Conservation (phyloP, 2,329 filamentous ascomycete genomes). For the Chrysosporium queenslandicum region DNA sequence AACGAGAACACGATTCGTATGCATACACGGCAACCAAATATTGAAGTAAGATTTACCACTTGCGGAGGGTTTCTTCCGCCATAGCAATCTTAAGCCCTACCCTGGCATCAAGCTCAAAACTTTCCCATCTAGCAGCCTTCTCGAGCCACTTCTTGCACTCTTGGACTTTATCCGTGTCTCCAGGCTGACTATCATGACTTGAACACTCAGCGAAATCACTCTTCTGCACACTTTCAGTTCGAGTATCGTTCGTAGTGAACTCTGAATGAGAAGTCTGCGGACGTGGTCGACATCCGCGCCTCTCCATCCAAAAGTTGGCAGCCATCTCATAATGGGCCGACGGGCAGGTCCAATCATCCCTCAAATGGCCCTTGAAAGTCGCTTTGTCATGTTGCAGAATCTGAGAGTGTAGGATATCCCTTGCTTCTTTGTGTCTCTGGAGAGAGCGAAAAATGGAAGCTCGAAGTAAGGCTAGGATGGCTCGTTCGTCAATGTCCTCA, state of each 20-base stretch:
- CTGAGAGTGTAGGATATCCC: slow-evolving; percentile 49
- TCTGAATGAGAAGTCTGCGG: not conserved
- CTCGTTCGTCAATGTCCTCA: slow-evolving; percentile 50
- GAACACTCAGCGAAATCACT: too few species aligned
- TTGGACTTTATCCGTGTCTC: slow-evolving; percentile 36
- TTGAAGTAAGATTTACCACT: too few species aligned
- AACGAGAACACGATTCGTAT: too few species aligned
- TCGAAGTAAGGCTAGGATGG: slow-evolving; percentile 56
- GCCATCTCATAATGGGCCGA: slow-evolving; percentile 79
- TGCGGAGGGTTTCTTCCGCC: slow-evolving; percentile 36
- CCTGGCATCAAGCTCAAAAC: slow-evolving; percentile 53
- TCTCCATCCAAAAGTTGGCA: slow-evolving; percentile 66
- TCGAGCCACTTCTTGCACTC: slow-evolving; percentile 48
- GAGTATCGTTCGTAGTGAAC: too few species aligned
- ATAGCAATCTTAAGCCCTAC: slow-evolving; percentile 42
- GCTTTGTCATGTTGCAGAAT: slow-evolving; percentile 51
- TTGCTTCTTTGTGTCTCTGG: slow-evolving; percentile 55
- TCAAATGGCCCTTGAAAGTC: slow-evolving; percentile 43
- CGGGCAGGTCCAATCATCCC: slow-evolving; percentile 56
- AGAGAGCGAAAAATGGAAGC: slow-evolving; percentile 57
- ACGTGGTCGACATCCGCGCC: slow-evolving; percentile 28
- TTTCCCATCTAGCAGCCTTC: slow-evolving; percentile 50
- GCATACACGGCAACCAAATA: too few species aligned
- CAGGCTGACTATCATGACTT: not conserved
- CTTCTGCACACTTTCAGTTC: too few species aligned